phyloP scores from a whole-genome alignment of 495 filamentous ascomycete species.

The Penicillium alfredii region DNA sequence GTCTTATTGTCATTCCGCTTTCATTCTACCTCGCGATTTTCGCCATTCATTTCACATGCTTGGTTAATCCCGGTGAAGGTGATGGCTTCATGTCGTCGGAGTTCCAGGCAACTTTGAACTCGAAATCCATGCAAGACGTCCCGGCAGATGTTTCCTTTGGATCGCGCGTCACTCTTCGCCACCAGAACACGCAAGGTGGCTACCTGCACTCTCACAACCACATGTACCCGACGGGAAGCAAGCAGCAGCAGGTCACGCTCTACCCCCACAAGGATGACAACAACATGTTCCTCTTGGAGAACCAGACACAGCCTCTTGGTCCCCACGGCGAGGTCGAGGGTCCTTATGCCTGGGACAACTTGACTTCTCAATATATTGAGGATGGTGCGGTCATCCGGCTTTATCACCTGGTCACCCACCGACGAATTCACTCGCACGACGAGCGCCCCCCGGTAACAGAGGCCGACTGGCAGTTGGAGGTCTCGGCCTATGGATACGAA shows the following conservation, averaged over 20 bases:
- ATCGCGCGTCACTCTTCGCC: conserved; percentile 77
- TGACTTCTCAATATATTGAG: conserved; percentile 61
- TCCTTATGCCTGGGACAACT: conserved; percentile 73
- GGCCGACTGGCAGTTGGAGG: conserved; percentile 97
- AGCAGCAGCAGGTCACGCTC: conserved; percentile 96
- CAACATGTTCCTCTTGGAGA: conserved; percentile 89
- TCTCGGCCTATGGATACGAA: conserved; percentile 95
- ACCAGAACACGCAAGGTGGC: conserved; percentile 94
- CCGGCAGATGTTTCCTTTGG: conserved; percentile 88
- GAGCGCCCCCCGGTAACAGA: conserved; percentile 95
- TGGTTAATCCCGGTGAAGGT: conserved; percentile 91
- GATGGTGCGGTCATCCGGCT: conserved; percentile 76
- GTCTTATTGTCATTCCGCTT: conserved; percentile 82
- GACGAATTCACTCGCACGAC: conserved; percentile 93
- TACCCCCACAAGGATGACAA: conserved; percentile 99
- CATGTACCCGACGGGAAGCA: conserved; percentile 96
- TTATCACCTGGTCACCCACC: conserved; percentile 75
- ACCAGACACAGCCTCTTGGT: conserved; percentile 86
- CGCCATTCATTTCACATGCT: conserved; percentile 86
- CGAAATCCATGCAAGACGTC: conserved; percentile 91
- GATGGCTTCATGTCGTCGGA: conserved; percentile 99
- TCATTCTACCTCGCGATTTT: conserved; percentile 95
- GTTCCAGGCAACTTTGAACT: conserved; percentile 96
- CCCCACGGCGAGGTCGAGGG: conserved; percentile 73
- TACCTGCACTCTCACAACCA: conserved; percentile 94